Percentiles rank a stretch among this genome's conserved stretches.
phyloP scores from a whole-genome alignment of 495 filamentous ascomycete genomes.

The Cudoniella acicularis region DNA sequence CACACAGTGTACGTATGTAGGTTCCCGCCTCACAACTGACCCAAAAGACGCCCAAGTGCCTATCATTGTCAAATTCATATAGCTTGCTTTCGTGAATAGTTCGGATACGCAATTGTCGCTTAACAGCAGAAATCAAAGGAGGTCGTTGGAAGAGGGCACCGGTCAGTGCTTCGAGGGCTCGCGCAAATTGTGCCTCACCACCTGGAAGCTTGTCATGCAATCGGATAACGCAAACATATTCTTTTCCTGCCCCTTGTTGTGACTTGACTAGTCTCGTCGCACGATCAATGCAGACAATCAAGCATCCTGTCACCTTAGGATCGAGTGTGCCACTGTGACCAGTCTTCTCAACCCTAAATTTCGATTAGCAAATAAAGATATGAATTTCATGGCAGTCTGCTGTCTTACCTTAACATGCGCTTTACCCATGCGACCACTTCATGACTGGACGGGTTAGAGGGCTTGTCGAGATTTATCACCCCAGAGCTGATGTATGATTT shows the following conservation, averaged over 20 bases:
- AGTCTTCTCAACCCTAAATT: constrained; percentile 82
- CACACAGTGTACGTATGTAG: constrained; percentile 96
- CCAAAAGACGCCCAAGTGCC: constrained; percentile 98
- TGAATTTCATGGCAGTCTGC: not conserved
- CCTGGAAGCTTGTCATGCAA: constrained; percentile 90
- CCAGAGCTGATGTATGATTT: constrained; percentile 94
- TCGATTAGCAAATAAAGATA: constrained; percentile 4
- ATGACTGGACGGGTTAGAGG: constrained; percentile 94
- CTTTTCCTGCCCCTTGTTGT: constrained; percentile 94
- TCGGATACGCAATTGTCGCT: constrained; percentile 94
- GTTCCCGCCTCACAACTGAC: constrained; percentile 98
- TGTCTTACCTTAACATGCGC: constrained; percentile 76
- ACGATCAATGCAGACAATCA: constrained; percentile 94
- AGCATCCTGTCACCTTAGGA: constrained; percentile 88
- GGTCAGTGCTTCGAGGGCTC: constrained; percentile 90
- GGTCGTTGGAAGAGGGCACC: constrained; percentile 97
- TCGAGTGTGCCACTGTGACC: constrained; percentile 97
- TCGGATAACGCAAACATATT: constrained; percentile 72
- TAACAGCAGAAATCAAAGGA: constrained; percentile 95
- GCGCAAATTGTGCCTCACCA: constrained; percentile 81
- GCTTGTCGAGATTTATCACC: constrained; percentile 98
- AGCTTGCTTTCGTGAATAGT: constrained; percentile 95
- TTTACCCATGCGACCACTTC: constrained; percentile 99
- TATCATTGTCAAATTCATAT: constrained; percentile 95
- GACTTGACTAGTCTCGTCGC: constrained; percentile 97